phyloP scores from a whole-genome alignment of 163 green algal species.

The Volvox carteri region DNA sequence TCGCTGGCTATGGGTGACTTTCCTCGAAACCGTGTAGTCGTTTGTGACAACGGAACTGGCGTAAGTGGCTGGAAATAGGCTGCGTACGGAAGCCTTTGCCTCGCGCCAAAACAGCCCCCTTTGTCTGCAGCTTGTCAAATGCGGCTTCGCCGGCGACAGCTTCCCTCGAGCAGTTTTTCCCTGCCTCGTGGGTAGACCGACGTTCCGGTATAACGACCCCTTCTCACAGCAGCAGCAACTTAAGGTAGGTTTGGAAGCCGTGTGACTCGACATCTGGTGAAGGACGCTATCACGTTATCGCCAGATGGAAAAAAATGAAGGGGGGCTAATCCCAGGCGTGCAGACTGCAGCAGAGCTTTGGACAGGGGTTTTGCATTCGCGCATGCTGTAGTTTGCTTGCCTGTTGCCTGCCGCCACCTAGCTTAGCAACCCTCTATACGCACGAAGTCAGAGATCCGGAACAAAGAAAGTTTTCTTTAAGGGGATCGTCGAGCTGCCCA shows the following conservation, averaged over 20 bases:
- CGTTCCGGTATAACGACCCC: constrained; percentile 62
- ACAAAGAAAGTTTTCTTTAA: too few species aligned
- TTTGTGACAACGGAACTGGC: constrained; percentile 55
- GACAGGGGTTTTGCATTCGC: too few species aligned
- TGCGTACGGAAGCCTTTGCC: not conserved
- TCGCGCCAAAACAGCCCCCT: not conserved
- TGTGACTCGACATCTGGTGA: too few species aligned
- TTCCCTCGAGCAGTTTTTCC: constrained; percentile 76
- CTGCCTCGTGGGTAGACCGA: constrained; percentile 76
- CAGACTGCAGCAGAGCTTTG: too few species aligned
- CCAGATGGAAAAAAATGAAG: too few species aligned
- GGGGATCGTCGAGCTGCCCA: too few species aligned
- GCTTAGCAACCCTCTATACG: too few species aligned
- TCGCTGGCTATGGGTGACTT: constrained; percentile 32
- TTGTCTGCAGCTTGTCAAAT: constrained; percentile 76
- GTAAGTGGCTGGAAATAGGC: not conserved
- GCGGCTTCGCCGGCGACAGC: constrained; percentile 80
- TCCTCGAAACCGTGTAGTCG: constrained; percentile 24
- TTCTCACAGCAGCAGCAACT: constrained; percentile 53
- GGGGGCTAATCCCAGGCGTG: too few species aligned
- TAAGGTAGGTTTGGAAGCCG: constrained; percentile 51
- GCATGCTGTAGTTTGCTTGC: too few species aligned
- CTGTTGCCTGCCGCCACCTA: too few species aligned
- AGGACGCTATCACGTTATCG: too few species aligned
- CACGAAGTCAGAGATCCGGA: too few species aligned